Evolutionary conservation across 106 monocot species (phyloP), one percentile per base, ranked within the genome.

Genomic region (Dendrobium catenatum): DNA sequence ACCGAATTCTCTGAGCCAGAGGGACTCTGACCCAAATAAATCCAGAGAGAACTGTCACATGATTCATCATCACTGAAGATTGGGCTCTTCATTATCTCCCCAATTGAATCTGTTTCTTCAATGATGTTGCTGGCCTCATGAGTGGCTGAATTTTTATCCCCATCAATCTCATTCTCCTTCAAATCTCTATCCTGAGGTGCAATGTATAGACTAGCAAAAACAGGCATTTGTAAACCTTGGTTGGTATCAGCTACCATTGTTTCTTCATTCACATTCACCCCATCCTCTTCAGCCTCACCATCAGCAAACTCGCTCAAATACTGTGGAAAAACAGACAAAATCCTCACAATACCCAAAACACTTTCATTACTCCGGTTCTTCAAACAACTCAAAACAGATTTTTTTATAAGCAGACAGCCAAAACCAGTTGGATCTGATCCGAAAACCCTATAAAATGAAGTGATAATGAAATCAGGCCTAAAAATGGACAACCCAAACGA

Each of bases 381-480:
- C 82, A 98, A 86, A 80, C 88, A 88, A 24, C 77, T 79, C 85
- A 98, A 91, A 74, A 89, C 92, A 0, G 98, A 94, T 74, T 95
- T 94, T 81, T 94, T 94, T 44, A 98, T 98, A 68, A 98, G 86
- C 26, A 98, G 79, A 64, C 98, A 98, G 2, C 98, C 98, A 68
- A 92, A 98, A 42, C 97, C 97, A 26, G 92, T 91, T 2, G 95
- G 91, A 75, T 94, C 97, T n/a, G 85, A 85, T 49, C 92, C 96
- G 80, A 94, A 94, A 48, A 94, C 94, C 70, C 95, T 81, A 24
- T 93, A 95, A 81, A 95, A 95, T n/a, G 97, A 98, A 6, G 97
- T 98, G 51, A 98, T 93, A 67, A 98, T 98, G 84, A 98, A 98
- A 83, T 98, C 97, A 2, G 97, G 97, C 44, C 94, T 81, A 79